Evolutionary conservation across 352 stramenopile genomes (phyloP).

Genomic region (Phytopythium litorale): DNA sequence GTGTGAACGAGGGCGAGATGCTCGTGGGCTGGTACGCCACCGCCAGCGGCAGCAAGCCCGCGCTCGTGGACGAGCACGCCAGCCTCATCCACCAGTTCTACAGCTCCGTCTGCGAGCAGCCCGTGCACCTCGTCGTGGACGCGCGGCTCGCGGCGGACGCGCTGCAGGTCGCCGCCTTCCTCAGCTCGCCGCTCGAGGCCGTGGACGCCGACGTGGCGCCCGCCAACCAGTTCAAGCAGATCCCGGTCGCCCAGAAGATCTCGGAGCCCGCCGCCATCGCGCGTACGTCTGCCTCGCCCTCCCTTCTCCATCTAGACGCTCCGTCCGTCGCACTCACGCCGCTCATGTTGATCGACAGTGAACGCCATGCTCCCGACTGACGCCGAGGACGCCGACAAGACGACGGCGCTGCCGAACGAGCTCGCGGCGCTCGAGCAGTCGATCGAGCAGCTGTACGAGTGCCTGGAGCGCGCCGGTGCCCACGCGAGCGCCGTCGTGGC

Average conservation of each 20-base stretch:
- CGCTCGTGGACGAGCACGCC: conserved; percentile 91
- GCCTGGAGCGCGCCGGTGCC: conserved; percentile 85
- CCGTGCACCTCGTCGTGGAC: conserved; percentile 95
- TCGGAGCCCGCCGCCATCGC: conserved; percentile 93
- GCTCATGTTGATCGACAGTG: conserved; percentile 25
- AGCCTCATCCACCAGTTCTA: conserved; percentile 99
- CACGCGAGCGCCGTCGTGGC: conserved; percentile 93
- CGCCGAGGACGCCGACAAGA: conserved; percentile 25
- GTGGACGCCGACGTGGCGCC: conserved; percentile 73
- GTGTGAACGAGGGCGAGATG: conserved; percentile 93
- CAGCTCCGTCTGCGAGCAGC: conserved; percentile 89
- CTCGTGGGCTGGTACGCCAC: conserved; percentile 97
- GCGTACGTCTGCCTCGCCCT: conserved; percentile 47
- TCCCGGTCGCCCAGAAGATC: conserved; percentile 90
- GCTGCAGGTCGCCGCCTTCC: conserved; percentile 91
- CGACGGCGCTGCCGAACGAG: conserved; percentile 61
- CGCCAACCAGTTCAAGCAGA: conserved; percentile 93
- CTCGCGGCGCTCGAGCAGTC: conserved; percentile 65
- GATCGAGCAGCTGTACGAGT: conserved; percentile 89
- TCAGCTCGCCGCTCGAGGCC: conserved; percentile 87
- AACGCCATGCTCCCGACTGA: conserved; percentile 66
- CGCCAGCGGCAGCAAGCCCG: conserved; percentile 17
- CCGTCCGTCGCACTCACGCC: not conserved
- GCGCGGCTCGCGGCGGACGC: conserved; percentile 79
- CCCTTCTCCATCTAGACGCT: not conserved